Evolutionary conservation across 140 eudicot species (phyloP), one percentile per base, ranked within the genome.

Genomic region (Oenanthe javanica): DNA sequence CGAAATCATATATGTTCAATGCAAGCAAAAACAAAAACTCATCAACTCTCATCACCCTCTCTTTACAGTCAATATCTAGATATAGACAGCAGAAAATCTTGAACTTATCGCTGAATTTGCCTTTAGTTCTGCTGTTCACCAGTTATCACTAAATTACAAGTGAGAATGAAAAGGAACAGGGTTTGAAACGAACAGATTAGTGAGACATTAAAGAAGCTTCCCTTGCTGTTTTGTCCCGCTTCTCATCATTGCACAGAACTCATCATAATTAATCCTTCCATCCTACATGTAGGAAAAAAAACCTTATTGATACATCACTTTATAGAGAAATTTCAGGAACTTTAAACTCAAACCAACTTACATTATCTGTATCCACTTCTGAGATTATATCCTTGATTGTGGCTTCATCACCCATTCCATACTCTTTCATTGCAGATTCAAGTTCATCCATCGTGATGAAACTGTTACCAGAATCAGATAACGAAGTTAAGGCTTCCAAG

Each of bases 341-440:
- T 76, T 23, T 25, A 18, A 31, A 27, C 9, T 72, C 16, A 77
- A 27, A 3, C 12, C 23, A 5, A 31, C 92, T 88, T 92, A 92
- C 98, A 84, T 94, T 91, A 86, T 92, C 97, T 4, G 97, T 90
- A 84, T 94, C 97, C 15, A 92, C 97, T 86, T 94, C 98, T 45
- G 96, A 87, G 46, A 94, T 85, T 70, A 94, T 92, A 59, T 94
- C 98, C 85, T 87, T 90, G 78, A 92, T 91, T 79, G 91, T 87
- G 73, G 87, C 86, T 79, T 90, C 97, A 79, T 93, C 97, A 16
- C 96, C 98, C 93, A 93, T 90, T 51, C 87, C 96, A 73, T 88
- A 88, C 46, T 91, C 83, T 87, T 88, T 92, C 97, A 94, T 91
- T 77, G 98, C 97, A 15, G 79, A 79, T 90, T 94, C 92, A 46